Percentiles rank a stretch among this genome's conserved stretches.
Conservation (phyloP, 495 filamentous ascomycete species). For the Daldinia decipiens region DNA sequence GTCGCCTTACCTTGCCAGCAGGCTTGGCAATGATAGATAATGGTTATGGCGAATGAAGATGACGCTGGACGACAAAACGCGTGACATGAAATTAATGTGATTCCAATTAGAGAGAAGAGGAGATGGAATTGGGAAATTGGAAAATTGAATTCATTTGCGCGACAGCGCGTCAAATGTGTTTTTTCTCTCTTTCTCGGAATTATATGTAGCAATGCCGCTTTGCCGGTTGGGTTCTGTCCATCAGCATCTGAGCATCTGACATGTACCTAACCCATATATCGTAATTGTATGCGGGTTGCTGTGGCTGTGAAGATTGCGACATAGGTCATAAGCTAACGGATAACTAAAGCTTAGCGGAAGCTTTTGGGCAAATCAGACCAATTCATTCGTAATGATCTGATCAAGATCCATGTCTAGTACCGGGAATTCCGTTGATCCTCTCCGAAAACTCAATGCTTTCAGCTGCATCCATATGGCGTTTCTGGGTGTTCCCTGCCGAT, state of each 20-base stretch:
- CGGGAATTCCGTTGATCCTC: constrained; percentile 20
- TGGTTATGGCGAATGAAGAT: constrained; percentile 8
- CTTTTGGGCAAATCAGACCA: constrained; percentile 10
- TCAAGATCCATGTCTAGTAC: constrained; percentile 1
- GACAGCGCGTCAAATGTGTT: constrained; percentile 13
- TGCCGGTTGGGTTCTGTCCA: constrained; percentile 27
- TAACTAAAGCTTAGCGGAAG: constrained; percentile 19
- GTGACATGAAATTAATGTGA: no score
- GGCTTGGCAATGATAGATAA: constrained; percentile 13
- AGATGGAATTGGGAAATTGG: constrained; percentile 10
- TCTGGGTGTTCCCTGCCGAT: no score
- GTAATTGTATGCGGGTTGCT: not conserved
- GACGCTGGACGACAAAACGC: not conserved
- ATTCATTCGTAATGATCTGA: not conserved
- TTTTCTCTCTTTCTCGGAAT: not conserved
- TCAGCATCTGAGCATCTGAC: constrained; percentile 4
- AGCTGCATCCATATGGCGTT: not conserved
- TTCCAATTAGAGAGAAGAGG: not conserved
- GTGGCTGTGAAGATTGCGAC: constrained; percentile 36
- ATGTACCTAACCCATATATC: not conserved
- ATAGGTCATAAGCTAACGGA: constrained; percentile 26
- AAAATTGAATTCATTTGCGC: constrained; percentile 3
- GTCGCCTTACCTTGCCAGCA: constrained; percentile 7
- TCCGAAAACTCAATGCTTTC: constrained; percentile 9
- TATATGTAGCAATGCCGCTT: constrained; percentile 25